These are phyloP conservation scores for Geosmithia flava DNA, from an alignment of 2,329 filamentous ascomycete species.

Conservation along the genomic window DNA sequence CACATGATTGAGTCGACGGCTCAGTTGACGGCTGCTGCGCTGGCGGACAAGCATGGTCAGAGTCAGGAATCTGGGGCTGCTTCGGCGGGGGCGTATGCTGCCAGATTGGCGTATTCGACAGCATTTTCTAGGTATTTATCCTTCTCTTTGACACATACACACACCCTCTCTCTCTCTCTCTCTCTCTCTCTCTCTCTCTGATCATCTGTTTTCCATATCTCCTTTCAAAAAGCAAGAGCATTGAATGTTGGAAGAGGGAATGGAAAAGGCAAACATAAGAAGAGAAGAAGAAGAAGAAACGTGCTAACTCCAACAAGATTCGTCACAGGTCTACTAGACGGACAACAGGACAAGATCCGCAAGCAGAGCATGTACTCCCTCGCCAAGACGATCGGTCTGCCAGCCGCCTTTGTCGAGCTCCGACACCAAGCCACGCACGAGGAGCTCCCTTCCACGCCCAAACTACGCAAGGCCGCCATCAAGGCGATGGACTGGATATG, in stretches of 20 bases:
- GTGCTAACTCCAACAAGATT: constrained; percentile 49
- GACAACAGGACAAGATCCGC: constrained; percentile 53
- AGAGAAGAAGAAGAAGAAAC: too few relatives aligned
- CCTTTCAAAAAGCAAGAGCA: background rate
- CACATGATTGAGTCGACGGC: constrained; percentile 72
- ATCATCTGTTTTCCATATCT: background rate
- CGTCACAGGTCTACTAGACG: constrained; percentile 68
- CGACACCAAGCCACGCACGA: constrained; percentile 87
- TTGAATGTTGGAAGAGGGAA: too few relatives aligned
- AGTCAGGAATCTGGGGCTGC: constrained; percentile 6
- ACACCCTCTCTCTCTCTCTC: constrained; percentile 9
- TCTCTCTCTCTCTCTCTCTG: background rate
- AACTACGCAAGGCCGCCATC: constrained; percentile 56
- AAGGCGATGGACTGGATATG: constrained; percentile 77
- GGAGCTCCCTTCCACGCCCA: constrained; percentile 63
- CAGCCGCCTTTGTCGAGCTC: constrained; percentile 74
- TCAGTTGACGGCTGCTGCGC: constrained; percentile 54
- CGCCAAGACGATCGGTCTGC: constrained; percentile 55
- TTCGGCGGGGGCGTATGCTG: constrained; percentile 42
- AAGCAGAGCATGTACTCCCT: constrained; percentile 64
- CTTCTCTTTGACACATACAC: too few relatives aligned
- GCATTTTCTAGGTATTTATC: constrained; percentile 68
- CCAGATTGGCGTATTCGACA: constrained; percentile 58
- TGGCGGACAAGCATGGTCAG: constrained; percentile 42
- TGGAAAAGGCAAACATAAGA: too few relatives aligned